Percentiles rank a stretch among this genome's conserved stretches.
Conservation (phyloP, 164 flowering plant species). For the Chloranthus sessilifolius region DNA sequence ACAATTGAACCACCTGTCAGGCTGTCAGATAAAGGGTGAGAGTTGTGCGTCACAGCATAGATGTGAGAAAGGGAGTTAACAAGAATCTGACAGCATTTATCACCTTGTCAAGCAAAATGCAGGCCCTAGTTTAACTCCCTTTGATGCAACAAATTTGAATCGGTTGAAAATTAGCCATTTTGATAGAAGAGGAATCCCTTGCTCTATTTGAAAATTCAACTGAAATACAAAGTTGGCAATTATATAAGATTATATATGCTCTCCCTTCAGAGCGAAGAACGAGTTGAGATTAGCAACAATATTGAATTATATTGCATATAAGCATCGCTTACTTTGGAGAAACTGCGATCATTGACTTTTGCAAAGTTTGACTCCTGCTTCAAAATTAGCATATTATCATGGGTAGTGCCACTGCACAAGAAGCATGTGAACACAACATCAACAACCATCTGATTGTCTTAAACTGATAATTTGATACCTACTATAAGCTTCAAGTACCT, state of each 20-base stretch:
- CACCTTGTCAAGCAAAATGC: slow-evolving; percentile 80
- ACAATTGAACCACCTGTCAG: slow-evolving; percentile 93
- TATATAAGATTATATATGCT: background rate
- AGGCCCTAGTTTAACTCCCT: slow-evolving; percentile 78
- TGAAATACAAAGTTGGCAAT: slow-evolving; percentile 20
- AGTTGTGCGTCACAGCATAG: background rate
- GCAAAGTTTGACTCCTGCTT: slow-evolving; percentile 87
- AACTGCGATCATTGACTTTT: slow-evolving; percentile 58
- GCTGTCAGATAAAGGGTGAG: slow-evolving; percentile 39
- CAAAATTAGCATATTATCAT: slow-evolving; percentile 83
- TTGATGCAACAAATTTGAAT: slow-evolving; percentile 80
- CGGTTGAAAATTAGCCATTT: slow-evolving; percentile 86
- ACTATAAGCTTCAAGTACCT: slow-evolving; percentile 41
- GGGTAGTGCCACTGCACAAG: slow-evolving; percentile 57
- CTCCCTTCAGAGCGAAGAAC: background rate
- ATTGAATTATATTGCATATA: background rate
- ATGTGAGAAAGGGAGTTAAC: background rate
- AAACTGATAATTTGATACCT: background rate
- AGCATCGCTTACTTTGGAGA: slow-evolving; percentile 55
- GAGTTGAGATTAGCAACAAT: background rate
- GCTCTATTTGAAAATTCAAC: slow-evolving; percentile 86
- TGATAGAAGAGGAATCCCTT: slow-evolving; percentile 85
- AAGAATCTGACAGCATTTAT: slow-evolving; percentile 4
- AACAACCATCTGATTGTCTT: background rate
- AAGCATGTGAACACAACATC: slow-evolving; percentile 8